Percentiles rank a stretch among this genome's conserved stretches.
phyloP scores from a whole-genome alignment of 176 grass and related monocot genomes.

The Hsuehochloa calcarea region DNA sequence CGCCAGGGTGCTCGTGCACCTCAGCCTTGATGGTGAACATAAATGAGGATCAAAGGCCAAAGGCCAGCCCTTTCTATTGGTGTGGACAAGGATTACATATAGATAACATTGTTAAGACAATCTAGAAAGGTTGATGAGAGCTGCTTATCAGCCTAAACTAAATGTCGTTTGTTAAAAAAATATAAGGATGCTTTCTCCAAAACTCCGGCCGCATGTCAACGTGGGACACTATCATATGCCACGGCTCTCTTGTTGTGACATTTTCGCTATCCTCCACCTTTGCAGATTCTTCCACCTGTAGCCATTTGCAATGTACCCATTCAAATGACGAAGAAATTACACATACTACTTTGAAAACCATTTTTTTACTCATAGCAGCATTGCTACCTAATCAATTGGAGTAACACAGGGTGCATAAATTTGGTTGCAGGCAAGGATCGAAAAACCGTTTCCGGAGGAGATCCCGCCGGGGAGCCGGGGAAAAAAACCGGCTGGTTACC shows the following conservation, averaged over 20 bases:
- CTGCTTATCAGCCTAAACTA: background rate
- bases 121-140: background rate
- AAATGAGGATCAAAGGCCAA: background rate
- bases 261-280: slow-evolving; percentile 16
- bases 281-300: slow-evolving; percentile 59
- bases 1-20: too few relatives aligned
- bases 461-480: too few relatives aligned
- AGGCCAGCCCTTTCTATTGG: background rate
- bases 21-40: background rate
- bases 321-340: background rate
- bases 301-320: background rate
- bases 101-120: background rate
- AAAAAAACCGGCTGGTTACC: too few relatives aligned
- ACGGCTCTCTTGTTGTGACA: slow-evolving; percentile 32
- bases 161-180: slow-evolving; percentile 46
- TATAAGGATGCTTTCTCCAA: slow-evolving; percentile 62
- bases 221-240: slow-evolving; percentile 43
- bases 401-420: background rate
- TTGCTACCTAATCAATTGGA: background rate
- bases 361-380: background rate
- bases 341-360: background rate
- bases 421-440: background rate
- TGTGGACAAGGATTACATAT: background rate
- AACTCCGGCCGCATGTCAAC: slow-evolving; percentile 62
- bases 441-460: too few relatives aligned